These are phyloP conservation scores for Ophiosphaerella korrae DNA, from an alignment of 2,329 filamentous ascomycete species.

Conservation along the genomic window DNA sequence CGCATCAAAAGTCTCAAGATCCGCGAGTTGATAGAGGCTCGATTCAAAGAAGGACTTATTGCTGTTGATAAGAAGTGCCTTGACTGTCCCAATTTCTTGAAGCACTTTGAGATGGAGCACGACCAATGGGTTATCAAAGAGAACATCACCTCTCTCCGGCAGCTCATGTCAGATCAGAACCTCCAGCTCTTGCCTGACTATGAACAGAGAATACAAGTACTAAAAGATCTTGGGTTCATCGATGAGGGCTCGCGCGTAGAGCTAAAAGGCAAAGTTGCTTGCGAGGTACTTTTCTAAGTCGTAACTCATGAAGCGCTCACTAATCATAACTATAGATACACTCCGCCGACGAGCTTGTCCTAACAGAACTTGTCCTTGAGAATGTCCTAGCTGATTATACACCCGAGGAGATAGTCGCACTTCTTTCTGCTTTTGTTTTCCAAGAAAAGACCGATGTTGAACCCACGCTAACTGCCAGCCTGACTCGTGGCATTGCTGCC, in stretches of 20 bases:
- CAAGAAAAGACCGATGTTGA: slow-evolving; percentile 90
- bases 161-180: slow-evolving; percentile 93
- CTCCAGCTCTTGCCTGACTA: slow-evolving; percentile 95
- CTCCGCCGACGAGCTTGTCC: slow-evolving; percentile 91
- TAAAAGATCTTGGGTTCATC: slow-evolving; percentile 91
- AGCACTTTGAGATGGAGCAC: slow-evolving; percentile 95
- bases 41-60: slow-evolving; percentile 65
- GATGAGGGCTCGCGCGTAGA: slow-evolving; percentile 86
- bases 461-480: slow-evolving; percentile 78
- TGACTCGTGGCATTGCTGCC: slow-evolving; percentile 81
- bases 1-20: slow-evolving; percentile 82
- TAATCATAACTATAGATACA: slow-evolving; percentile 65
- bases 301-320: slow-evolving; percentile 1
- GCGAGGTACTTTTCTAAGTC: slow-evolving; percentile 64
- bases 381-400: slow-evolving; percentile 96
- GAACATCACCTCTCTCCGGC: slow-evolving; percentile 84
- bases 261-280: slow-evolving; percentile 97
- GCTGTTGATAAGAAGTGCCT: slow-evolving; percentile 70
- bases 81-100: slow-evolving; percentile 77
- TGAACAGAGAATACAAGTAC: slow-evolving; percentile 88
- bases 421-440: slow-evolving; percentile 94
- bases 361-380: slow-evolving; percentile 94
- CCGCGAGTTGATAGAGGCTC: slow-evolving; percentile 77
- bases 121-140: slow-evolving; percentile 97
- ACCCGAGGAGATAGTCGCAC: slow-evolving; percentile 91